Evolutionary conservation across 306 rosid genomes (phyloP).

Genomic region (Citrullus mucosospermus): DNA sequence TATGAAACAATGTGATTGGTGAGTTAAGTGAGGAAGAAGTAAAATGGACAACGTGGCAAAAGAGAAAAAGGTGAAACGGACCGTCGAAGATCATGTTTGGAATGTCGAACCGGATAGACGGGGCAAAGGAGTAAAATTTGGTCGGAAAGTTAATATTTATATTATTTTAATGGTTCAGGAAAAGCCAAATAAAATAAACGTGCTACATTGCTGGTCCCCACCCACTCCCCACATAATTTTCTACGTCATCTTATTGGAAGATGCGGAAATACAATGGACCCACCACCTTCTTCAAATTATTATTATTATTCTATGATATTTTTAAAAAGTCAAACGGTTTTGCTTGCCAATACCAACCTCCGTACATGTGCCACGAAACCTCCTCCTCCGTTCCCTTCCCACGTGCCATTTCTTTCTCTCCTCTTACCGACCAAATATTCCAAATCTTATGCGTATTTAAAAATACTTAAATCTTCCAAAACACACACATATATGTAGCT

Average conservation of each 20-base stretch:
- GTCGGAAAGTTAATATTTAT: background rate
- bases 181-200: background rate
- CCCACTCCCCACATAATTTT: background rate
- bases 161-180: background rate
- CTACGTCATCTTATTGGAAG: background rate
- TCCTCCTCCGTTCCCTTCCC: slow-evolving; percentile 15
- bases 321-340: background rate
- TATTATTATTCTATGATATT: background rate
- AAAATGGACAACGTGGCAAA: background rate
- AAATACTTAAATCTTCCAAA: background rate
- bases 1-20: background rate
- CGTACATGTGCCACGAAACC: slow-evolving; percentile 14
- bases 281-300: background rate
- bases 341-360: background rate
- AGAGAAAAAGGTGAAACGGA: background rate
- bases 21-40: background rate
- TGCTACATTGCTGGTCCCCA: background rate
- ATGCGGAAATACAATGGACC: background rate
- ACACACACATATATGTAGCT: background rate
- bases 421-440: slow-evolving; percentile 3
- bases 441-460: background rate
- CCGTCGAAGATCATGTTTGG: background rate
- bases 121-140: background rate
- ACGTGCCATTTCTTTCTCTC: slow-evolving; percentile 14
- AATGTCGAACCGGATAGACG: background rate